Conservation (phyloP, 176 grass and related monocot species). For the Poa annua region DNA sequence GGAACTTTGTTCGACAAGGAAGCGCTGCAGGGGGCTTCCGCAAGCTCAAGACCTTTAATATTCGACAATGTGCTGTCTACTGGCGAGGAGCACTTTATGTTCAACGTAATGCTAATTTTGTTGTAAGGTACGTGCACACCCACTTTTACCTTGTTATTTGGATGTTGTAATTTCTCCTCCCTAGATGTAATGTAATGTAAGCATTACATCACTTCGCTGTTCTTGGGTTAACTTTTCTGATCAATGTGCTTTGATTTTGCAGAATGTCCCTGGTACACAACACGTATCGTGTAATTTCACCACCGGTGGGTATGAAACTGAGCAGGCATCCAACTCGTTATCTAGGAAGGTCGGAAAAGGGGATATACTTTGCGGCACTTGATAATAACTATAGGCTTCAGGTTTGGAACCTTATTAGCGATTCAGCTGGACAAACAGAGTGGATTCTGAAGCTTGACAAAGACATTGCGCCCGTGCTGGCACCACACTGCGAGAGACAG, state of each 20-base stretch:
- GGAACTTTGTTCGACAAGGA: background rate
- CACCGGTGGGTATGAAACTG: background rate
- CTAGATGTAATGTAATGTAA: background rate
- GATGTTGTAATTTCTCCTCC: background rate
- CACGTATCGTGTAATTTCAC: background rate
- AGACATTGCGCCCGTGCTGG: background rate
- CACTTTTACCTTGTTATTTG: background rate
- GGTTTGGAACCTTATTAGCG: constrained; percentile 1
- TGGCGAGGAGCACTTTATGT: constrained; percentile 18
- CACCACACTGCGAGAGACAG: background rate
- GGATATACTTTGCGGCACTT: background rate
- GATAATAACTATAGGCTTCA: background rate
- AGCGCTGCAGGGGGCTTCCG: background rate
- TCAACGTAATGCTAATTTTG: background rate
- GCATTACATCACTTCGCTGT: background rate
- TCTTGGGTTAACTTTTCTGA: background rate
- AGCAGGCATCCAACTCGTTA: background rate
- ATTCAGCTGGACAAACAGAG: background rate
- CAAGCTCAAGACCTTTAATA: background rate
- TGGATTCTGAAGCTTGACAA: background rate
- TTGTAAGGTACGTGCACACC: background rate
- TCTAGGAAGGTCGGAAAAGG: background rate
- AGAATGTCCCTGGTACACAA: background rate
- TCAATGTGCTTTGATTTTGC: background rate
- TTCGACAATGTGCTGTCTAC: background rate